These are phyloP conservation scores for Claviceps fusiformis DNA, from an alignment of 2,329 filamentous ascomycete genomes.

Conservation along the genomic window DNA sequence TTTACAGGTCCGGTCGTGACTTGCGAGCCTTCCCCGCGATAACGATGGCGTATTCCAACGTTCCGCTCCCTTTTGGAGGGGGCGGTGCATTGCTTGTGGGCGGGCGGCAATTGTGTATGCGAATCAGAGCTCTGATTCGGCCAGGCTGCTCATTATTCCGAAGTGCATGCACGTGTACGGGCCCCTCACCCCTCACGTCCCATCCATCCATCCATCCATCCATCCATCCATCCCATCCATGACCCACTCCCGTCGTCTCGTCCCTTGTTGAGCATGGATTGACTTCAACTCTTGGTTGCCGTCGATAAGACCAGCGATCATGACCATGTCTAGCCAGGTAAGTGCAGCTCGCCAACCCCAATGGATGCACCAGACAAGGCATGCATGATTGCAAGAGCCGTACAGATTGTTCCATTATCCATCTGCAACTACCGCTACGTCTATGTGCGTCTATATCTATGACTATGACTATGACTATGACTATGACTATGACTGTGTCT, in stretches of 20 bases:
- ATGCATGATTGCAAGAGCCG: neutral
- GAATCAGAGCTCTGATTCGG: neutral
- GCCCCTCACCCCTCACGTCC: too few relatives aligned
- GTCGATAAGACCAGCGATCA: too few relatives aligned
- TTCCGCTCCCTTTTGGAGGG: too few relatives aligned
- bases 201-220: too few relatives aligned
- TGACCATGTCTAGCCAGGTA: neutral
- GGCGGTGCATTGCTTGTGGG: too few relatives aligned
- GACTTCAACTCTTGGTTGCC: too few relatives aligned
- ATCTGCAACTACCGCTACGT: neutral
- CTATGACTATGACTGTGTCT: neutral
- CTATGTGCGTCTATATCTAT: neutral
- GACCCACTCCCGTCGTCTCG: too few relatives aligned
- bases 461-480: neutral
- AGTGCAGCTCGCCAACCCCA: neutral
- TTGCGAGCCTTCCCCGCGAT: neutral
- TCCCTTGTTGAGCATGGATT: too few relatives aligned
- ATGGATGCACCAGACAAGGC: neutral
- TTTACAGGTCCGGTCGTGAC: neutral
- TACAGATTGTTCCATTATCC: neutral
- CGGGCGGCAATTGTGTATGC: neutral
- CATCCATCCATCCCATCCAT: too few relatives aligned
- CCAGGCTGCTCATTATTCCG: neutral
- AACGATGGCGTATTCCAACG: neutral
- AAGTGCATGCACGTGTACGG: neutral